These are phyloP conservation scores for Fusarium sp. DNA, from an alignment of 2,329 filamentous ascomycete species.

Conservation along the genomic window DNA sequence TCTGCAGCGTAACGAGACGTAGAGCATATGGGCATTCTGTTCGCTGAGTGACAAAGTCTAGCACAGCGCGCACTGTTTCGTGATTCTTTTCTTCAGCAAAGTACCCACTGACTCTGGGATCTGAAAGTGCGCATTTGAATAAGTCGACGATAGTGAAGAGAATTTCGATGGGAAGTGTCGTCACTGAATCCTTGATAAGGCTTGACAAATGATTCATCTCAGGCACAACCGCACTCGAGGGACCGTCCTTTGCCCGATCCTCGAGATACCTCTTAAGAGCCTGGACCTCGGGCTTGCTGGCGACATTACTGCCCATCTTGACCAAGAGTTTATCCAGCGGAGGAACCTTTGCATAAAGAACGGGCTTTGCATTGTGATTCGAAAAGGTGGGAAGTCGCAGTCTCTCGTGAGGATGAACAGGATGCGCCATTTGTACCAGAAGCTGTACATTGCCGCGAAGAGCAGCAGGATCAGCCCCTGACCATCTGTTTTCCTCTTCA, in stretches of 20 bases:
- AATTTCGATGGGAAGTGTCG: slow-evolving; percentile 68
- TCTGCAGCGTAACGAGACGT: slow-evolving; percentile 84
- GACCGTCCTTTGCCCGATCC: slow-evolving; percentile 64
- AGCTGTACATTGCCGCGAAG: slow-evolving; percentile 79
- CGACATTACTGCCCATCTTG: slow-evolving; percentile 74
- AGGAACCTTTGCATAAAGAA: slow-evolving; percentile 81
- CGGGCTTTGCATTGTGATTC: slow-evolving; percentile 70
- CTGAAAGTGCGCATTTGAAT: slow-evolving; percentile 79
- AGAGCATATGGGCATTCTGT: slow-evolving; percentile 79
- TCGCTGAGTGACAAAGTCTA: slow-evolving; percentile 68
- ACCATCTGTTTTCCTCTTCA: slow-evolving; percentile 81
- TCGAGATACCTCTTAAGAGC: slow-evolving; percentile 79
- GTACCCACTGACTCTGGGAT: slow-evolving; percentile 82
- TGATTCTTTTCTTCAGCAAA: slow-evolving; percentile 81
- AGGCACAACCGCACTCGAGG: slow-evolving; percentile 76
- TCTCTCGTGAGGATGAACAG: slow-evolving; percentile 78
- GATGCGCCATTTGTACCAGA: slow-evolving; percentile 79
- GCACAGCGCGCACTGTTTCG: slow-evolving; percentile 69
- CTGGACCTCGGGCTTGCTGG: slow-evolving; percentile 69
- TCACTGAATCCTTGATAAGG: slow-evolving; percentile 68
- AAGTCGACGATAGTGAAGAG: slow-evolving; percentile 90
- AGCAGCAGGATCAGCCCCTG: slow-evolving; percentile 75
- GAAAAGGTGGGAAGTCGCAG: slow-evolving; percentile 78
- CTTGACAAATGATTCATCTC: slow-evolving; percentile 72
- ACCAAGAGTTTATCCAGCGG: slow-evolving; percentile 83